Evolutionary conservation across 768 basidiomycete genomes (phyloP), one percentile per base, ranked within the genome.

Genomic region (Mycena pura): DNA sequence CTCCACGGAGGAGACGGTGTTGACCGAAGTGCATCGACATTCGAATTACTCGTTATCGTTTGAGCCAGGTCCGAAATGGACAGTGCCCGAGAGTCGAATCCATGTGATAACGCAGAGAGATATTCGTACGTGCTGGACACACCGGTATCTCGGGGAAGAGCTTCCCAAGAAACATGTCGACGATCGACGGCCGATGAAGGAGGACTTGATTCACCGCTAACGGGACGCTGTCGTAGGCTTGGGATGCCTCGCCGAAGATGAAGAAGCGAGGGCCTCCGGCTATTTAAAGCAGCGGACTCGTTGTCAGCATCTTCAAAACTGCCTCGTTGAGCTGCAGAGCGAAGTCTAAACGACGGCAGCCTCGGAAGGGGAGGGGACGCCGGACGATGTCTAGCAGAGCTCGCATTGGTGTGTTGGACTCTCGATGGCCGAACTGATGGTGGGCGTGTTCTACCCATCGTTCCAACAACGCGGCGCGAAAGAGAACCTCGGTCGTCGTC

Each of bases 31-130:
- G 50, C n/a, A 31, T 61, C 52, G 39, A 49, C 25, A 31, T 54
- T 45, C n/a, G 62, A 61, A 25, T 62, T 65, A 27, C 46, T 55
- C 14, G 66, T 44, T 21, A 70, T 66, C 13, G 64, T 70, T 29
- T 65, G 57, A 9, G 69, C 67, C 38, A 70, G 39, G 29, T 68
- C 69, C 24, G 69, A 64, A 39, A 70, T 61, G 8, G 63, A 60
- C 17, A 51, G 31, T 13, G 57, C 49, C 21, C 44, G 54, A 4
- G 64, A 65, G 46, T 65, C 64, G 32, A 65, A 61, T 1, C 59
- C 64, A 40, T 60, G 63, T 0, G 59, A 61, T 29, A 65, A 43
- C 31, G 60, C 60, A 45, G 60, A 62, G 1, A 66, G 44, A 24
- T 66, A 66, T 43, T 62, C 47, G 32, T 63, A 60, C 9, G 57